Evolutionary conservation across 805 yeast genomes (phyloP), one percentile per base, ranked within the genome.

Genomic region (Zygosaccharomyces bailii): DNA sequence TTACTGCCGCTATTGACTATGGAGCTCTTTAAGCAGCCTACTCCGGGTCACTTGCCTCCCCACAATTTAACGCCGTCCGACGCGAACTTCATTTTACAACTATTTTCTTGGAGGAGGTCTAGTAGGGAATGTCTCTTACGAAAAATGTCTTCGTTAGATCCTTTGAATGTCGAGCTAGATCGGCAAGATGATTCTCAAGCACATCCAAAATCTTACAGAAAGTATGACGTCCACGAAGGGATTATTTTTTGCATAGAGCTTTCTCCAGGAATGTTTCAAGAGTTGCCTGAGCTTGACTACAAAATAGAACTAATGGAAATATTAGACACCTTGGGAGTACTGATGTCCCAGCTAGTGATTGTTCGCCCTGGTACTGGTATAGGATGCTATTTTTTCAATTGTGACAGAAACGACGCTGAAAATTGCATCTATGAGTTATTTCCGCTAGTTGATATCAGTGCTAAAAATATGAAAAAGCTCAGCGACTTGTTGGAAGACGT

Each of bases 301-400:
- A 67, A 67, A 37, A 56, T 71, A n/a, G 78, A 75, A 50, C 54
- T 82, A 5, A 53, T 67, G 24, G 78, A 74, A 48, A 78, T 84
- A 7, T 56, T 90, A 13, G 70, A 71, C 10, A 73, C 84, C 1
- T 69, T 86, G 5, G 69, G 74, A 42, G 79, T 77, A n/a, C 66
- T 87, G 27, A 75, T 88, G 66, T 71, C 82, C 2, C 82, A 79
- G 39, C 68, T 86, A 45, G 78, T 84, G 1, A 78, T 84, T 25
- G 72, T 83, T 0, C 64, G 78, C 30, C 86, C 89, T 1, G 70
- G 72, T 35, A 83, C 91, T 1, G 90, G 87, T 0, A 68, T 87
- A 19, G 97, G 96, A 0, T 76, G 89, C 37, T 77, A 81, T 55
- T 58, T 84, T 11, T 79, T 76, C 64, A 79, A 76, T 57, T 75